Conservation (phyloP, 208 protist species). For the Acanthamoeba lenticulata region DNA sequence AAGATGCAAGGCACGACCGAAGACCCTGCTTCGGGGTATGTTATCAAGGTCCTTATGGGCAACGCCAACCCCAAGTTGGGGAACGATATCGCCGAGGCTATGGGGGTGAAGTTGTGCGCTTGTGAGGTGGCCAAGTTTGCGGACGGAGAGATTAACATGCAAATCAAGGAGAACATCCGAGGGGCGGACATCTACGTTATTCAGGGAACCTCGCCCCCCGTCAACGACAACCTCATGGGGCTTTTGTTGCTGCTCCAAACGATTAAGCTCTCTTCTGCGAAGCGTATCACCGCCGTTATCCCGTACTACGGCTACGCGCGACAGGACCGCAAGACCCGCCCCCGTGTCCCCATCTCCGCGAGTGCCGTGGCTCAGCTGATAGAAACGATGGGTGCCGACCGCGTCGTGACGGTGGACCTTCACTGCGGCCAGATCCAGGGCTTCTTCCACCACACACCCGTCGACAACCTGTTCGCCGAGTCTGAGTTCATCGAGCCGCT, state of each 20-base stretch:
- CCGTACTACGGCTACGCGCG: slow-evolving; percentile 94
- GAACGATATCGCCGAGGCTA: background rate
- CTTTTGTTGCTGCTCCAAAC: slow-evolving; percentile 77
- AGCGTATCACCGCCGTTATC: slow-evolving; percentile 87
- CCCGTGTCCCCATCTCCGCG: slow-evolving; percentile 94
- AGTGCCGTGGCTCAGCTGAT: slow-evolving; percentile 85
- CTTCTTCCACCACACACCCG: slow-evolving; percentile 91
- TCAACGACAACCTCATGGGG: slow-evolving; percentile 96
- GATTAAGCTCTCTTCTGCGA: slow-evolving; percentile 74
- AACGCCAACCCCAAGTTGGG: slow-evolving; percentile 45
- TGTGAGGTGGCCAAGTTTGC: slow-evolving; percentile 40
- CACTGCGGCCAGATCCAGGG: slow-evolving; percentile 80
- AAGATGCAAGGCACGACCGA: no score
- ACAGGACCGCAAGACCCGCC: slow-evolving; percentile 94
- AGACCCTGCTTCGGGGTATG: slow-evolving; percentile 18
- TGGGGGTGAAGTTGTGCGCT: background rate
- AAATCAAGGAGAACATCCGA: slow-evolving; percentile 94
- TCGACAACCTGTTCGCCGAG: slow-evolving; percentile 92
- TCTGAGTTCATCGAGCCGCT: slow-evolving; percentile 90
- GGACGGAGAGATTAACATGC: slow-evolving; percentile 84
- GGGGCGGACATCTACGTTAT: slow-evolving; percentile 97
- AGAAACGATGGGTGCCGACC: slow-evolving; percentile 38
- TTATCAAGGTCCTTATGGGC: background rate
- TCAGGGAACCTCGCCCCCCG: slow-evolving; percentile 94
- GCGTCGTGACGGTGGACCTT: slow-evolving; percentile 75